Percentiles rank a stretch among this genome's conserved stretches.
Evolutionary conservation across 176 grass and related monocot species (phyloP).

Genomic region (Zea luxurians): DNA sequence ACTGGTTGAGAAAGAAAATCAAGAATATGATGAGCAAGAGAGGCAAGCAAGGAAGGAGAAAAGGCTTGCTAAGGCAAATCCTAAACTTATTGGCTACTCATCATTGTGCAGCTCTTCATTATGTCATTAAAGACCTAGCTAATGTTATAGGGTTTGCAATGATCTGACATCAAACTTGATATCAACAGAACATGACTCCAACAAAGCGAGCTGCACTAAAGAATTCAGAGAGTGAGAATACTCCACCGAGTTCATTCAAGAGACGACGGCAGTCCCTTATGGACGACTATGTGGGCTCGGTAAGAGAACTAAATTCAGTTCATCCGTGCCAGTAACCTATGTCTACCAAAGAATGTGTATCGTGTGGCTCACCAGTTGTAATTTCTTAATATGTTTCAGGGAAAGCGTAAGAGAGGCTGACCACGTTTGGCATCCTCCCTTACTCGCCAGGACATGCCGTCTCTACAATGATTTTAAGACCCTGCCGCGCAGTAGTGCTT

Average conservation of each 20-base stretch:
- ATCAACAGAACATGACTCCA: constrained; percentile 72
- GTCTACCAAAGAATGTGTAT: background rate
- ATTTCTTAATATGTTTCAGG: constrained; percentile 38
- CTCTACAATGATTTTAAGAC: background rate
- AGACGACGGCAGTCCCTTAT: constrained; percentile 73
- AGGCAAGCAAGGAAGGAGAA: constrained; percentile 93
- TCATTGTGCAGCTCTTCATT: background rate
- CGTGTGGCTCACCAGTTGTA: constrained; percentile 10
- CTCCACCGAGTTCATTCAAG: constrained; percentile 61
- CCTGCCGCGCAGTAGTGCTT: background rate
- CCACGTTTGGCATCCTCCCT: background rate
- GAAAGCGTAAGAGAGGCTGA: constrained; percentile 46
- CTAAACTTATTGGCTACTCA: background rate
- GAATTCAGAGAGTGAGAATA: constrained; percentile 61
- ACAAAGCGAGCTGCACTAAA: constrained; percentile 60
- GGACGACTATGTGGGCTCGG: constrained; percentile 74
- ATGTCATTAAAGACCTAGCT: background rate
- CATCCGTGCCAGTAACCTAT: background rate
- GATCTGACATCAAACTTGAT: constrained; percentile 1
- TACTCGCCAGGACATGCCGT: background rate
- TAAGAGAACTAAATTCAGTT: constrained; percentile 31
- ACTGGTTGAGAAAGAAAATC: constrained; percentile 96
- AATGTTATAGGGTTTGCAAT: background rate
- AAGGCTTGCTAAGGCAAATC: constrained; percentile 75
- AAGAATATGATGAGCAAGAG: constrained; percentile 94